Percentiles rank a stretch among this genome's conserved stretches.
phyloP scores from a whole-genome alignment of 352 stramenopile species.

The Globisporangium megalacanthum region DNA sequence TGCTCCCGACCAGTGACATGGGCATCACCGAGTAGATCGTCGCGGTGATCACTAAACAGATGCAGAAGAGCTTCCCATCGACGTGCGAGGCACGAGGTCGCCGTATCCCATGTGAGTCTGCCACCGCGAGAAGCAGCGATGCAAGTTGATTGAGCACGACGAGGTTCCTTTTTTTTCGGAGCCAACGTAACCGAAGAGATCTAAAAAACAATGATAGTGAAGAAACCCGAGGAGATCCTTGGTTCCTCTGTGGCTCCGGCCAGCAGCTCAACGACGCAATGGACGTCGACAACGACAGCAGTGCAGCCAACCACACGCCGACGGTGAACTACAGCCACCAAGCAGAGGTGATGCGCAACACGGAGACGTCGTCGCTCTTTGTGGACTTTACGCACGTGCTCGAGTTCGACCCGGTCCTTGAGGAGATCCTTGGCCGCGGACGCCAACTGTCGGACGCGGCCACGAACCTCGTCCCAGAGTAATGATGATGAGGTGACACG shows the following conservation, averaged over 20 bases:
- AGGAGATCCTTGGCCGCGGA: not conserved
- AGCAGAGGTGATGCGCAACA: slow-evolving; percentile 82
- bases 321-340: slow-evolving; percentile 83
- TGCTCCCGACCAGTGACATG: slow-evolving; percentile 57
- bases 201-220: no score
- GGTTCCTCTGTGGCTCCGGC: slow-evolving; percentile 73
- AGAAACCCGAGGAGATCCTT: no score
- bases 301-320: slow-evolving; percentile 9
- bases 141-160: not conserved
- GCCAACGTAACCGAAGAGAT: no score
- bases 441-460: no score
- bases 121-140: not conserved
- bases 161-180: no score
- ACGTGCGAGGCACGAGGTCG: slow-evolving; percentile 55
- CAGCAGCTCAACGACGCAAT: slow-evolving; percentile 22
- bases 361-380: slow-evolving; percentile 84
- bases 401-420: slow-evolving; percentile 75
- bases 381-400: slow-evolving; percentile 84
- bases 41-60: slow-evolving; percentile 55
- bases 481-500: no score
- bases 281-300: slow-evolving; percentile 11
- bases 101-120: slow-evolving; percentile 73
- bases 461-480: no score
- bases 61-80: slow-evolving; percentile 61
- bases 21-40: slow-evolving; percentile 77